Conservation (phyloP, 2,329 filamentous ascomycete species). For the Aspergillus felis region DNA sequence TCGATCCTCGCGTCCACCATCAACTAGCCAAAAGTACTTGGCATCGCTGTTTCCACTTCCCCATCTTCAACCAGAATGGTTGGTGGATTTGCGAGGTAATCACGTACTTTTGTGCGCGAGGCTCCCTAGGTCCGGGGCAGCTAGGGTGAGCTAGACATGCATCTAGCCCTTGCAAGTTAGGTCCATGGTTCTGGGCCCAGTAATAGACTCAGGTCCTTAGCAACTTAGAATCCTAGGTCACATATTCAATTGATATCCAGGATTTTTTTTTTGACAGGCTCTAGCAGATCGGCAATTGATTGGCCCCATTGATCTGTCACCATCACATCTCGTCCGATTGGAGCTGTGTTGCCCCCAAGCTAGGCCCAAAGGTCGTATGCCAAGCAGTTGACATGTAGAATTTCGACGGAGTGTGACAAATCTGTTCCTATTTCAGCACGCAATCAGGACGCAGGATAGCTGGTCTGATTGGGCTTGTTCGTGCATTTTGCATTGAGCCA, state of each 20-base stretch:
- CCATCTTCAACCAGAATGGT: neutral
- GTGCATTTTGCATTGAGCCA: neutral
- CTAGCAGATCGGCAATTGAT: neutral
- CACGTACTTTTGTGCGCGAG: neutral
- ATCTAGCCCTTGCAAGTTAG: neutral
- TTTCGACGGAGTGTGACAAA: neutral
- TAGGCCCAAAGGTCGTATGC: neutral
- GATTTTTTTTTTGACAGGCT: neutral
- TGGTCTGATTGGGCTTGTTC: neutral
- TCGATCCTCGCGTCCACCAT: neutral
- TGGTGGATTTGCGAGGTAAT: neutral
- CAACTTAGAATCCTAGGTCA: neutral
- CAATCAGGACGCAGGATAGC: neutral
- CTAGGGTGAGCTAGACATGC: neutral
- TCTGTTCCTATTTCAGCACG: neutral
- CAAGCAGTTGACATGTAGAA: neutral
- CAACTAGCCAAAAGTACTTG: constrained; percentile 6
- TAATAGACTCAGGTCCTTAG: neutral
- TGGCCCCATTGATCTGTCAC: constrained; percentile 4
- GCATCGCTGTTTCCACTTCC: neutral
- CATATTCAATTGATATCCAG: neutral
- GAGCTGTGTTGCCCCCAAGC: neutral
- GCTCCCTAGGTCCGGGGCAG: neutral
- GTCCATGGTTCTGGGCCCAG: neutral
- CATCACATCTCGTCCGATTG: neutral